phyloP scores from a whole-genome alignment of 1,284 basidiomycete genomes.

The Sanghuangporus weigelae region DNA sequence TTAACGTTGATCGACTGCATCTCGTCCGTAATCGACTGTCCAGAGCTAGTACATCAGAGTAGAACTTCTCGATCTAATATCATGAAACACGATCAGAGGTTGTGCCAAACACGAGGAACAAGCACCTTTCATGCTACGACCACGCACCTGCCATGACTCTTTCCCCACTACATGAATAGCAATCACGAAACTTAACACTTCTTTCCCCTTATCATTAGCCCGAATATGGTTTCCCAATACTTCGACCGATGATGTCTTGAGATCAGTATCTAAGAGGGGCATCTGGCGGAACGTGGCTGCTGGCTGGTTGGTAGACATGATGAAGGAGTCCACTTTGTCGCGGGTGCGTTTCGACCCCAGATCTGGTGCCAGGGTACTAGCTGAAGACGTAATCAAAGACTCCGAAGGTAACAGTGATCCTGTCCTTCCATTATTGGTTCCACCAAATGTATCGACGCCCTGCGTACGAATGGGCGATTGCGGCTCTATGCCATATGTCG shows the following conservation, averaged over 20 bases:
- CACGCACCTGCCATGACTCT: conserved; percentile 71
- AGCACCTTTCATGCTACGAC: background rate
- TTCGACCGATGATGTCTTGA: conserved; percentile 54
- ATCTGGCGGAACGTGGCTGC: conserved; percentile 55
- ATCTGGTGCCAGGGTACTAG: conserved; percentile 8
- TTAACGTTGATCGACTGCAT: conserved; percentile 62
- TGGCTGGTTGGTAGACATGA: conserved; percentile 12
- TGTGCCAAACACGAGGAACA: background rate
- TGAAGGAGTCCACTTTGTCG: conserved; percentile 15
- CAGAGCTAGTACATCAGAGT: conserved; percentile 83
- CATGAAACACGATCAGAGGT: background rate
- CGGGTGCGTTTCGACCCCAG: conserved; percentile 1
- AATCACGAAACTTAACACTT: conserved; percentile 81
- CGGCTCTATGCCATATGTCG: conserved; percentile 3
- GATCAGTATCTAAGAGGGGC: conserved; percentile 62
- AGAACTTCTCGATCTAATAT: conserved; percentile 69
- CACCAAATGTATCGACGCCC: background rate
- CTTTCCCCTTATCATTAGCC: conserved; percentile 82
- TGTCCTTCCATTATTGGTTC: background rate
- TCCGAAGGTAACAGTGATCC: conserved; percentile 8
- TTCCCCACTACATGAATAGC: conserved; percentile 58
- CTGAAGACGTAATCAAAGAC: conserved; percentile 13
- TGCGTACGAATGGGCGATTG: conserved; percentile 5
- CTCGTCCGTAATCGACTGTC: conserved; percentile 56
- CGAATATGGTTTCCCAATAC: conserved; percentile 76